Evolutionary conservation across 2,329 filamentous ascomycete genomes (phyloP).

Genomic region (Calonectria hawksworthii): DNA sequence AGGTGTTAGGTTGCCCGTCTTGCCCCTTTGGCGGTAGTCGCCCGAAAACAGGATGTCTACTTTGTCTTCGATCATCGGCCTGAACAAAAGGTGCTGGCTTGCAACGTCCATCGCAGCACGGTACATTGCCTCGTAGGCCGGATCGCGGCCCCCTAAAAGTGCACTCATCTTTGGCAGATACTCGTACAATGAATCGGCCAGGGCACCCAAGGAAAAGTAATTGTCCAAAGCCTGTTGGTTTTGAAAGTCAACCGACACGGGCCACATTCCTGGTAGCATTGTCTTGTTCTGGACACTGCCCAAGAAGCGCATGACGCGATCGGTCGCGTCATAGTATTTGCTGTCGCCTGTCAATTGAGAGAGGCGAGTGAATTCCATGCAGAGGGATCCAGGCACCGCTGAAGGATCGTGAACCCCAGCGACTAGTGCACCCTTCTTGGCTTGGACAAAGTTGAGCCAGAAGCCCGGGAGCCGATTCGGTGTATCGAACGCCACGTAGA

Average conservation of each 20-base stretch:
- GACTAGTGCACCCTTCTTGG: conserved; percentile 60
- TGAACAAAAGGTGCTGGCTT: conserved; percentile 75
- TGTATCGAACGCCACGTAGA: conserved; percentile 68
- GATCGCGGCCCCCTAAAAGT: conserved; percentile 73
- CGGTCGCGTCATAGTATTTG: conserved; percentile 84
- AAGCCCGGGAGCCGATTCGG: conserved; percentile 65
- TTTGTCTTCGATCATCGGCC: conserved; percentile 74
- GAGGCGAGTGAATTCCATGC: conserved; percentile 81
- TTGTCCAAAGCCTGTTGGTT: conserved; percentile 66
- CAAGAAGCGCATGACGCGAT: conserved; percentile 80
- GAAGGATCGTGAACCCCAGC: conserved; percentile 63
- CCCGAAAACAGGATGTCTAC: conserved; percentile 69
- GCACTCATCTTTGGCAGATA: conserved; percentile 75
- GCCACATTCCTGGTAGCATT: conserved; percentile 83
- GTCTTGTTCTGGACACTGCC: conserved; percentile 77
- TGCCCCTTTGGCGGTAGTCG: conserved; percentile 45
- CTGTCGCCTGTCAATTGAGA: conserved; percentile 79
- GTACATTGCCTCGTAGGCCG: conserved; percentile 77
- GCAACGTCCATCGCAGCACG: conserved; percentile 73
- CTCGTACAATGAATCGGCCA: conserved; percentile 72
- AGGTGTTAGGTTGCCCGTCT: conserved; percentile 42
- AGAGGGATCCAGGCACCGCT: conserved; percentile 74
- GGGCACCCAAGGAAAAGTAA: conserved; percentile 66
- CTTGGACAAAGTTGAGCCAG: conserved; percentile 60
- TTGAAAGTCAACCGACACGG: conserved; percentile 70